Evolutionary conservation across 306 rosid genomes (phyloP).

Genomic region (Dalbergia oliveri): DNA sequence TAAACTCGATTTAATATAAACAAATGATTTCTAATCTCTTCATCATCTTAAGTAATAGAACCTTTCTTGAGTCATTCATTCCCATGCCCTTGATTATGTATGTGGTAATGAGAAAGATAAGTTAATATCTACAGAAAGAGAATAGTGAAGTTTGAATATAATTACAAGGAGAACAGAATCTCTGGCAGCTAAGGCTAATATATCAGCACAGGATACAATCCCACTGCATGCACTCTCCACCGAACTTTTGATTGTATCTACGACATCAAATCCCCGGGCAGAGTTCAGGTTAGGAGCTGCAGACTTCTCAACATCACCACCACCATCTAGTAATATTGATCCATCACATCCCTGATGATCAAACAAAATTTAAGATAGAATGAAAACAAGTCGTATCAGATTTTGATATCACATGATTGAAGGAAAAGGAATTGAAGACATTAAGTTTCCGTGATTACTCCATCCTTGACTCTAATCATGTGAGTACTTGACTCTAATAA

Average conservation of each 20-base stretch:
- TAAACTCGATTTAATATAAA: no score
- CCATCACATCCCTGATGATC: constrained; percentile 85
- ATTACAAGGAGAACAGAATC: constrained; percentile 83
- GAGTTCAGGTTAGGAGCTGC: constrained; percentile 80
- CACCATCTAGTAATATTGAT: constrained; percentile 78
- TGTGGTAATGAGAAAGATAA: neutral
- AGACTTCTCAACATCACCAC: constrained; percentile 57
- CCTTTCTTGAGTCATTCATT: neutral
- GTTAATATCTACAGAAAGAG: neutral
- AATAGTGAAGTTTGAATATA: neutral
- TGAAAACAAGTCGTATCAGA: neutral
- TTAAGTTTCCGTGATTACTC: no score
- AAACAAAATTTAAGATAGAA: neutral
- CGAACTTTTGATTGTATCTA: constrained; percentile 76
- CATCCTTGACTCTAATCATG: no score
- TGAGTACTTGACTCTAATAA: no score
- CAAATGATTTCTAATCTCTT: no score
- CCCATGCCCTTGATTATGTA: neutral
- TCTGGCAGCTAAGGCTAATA: constrained; percentile 80
- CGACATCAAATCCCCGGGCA: constrained; percentile 79
- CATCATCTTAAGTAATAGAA: no score
- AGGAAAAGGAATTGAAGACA: no score
- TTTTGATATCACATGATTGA: neutral
- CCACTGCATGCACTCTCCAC: constrained; percentile 84
- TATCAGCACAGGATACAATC: constrained; percentile 90